A percentile compares a stretch with the other conserved stretches of the same genome.
Conservation (phyloP, 2,329 filamentous ascomycete species). For the Colletotrichum sp. region DNA sequence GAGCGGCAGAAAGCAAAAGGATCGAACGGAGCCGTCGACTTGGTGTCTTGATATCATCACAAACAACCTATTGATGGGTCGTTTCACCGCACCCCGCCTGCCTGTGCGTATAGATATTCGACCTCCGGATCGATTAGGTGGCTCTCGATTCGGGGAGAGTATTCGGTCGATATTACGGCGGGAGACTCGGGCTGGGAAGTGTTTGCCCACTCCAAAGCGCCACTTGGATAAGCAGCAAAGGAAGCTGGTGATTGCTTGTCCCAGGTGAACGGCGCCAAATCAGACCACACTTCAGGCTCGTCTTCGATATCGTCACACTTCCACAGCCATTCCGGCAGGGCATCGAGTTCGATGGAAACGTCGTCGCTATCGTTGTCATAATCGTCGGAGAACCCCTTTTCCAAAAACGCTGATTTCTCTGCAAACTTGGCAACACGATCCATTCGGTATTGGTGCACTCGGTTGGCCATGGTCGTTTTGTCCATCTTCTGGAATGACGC, state of each 20-base stretch:
- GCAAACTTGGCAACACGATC: constrained; percentile 33
- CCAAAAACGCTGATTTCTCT: constrained; percentile 24
- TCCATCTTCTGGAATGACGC: constrained; percentile 28
- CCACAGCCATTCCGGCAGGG: constrained; percentile 22
- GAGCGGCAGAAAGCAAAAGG: background rate
- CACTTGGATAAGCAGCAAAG: background rate
- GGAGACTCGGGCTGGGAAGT: constrained; percentile 7
- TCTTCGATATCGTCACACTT: constrained; percentile 9
- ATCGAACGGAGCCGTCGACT: background rate
- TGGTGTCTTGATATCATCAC: background rate
- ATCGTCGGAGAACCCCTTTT: background rate
- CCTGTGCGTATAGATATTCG: background rate
- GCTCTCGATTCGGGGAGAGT: background rate
- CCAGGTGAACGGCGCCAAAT: background rate
- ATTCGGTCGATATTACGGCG: background rate
- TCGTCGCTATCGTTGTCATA: constrained; percentile 12
- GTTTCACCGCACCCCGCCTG: background rate
- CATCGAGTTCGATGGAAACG: background rate
- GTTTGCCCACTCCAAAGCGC: constrained; percentile 3
- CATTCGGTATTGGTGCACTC: constrained; percentile 32
- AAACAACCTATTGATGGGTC: background rate
- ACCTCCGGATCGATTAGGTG: background rate
- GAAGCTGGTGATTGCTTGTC: background rate
- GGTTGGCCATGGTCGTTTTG: constrained; percentile 27
- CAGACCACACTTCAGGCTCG: background rate